These are phyloP conservation scores for Chytriomyces hyalinus DNA, from an alignment of 192 early-diverging fungal genomes.

Conservation along the genomic window DNA sequence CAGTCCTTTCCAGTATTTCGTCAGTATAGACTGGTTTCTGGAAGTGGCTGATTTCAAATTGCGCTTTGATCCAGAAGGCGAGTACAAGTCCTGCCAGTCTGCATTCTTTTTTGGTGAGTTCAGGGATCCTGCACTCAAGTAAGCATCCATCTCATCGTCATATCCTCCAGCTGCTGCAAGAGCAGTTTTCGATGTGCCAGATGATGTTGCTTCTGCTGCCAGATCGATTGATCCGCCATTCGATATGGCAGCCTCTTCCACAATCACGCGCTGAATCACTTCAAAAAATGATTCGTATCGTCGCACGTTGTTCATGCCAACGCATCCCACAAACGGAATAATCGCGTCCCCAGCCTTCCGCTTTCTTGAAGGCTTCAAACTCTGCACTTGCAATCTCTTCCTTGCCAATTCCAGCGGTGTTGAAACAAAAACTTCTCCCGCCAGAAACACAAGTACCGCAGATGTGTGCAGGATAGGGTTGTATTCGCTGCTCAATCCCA, in stretches of 20 bases:
- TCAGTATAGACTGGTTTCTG: slow-evolving; percentile 2
- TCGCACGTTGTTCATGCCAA: slow-evolving; percentile 39
- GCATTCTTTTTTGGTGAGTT: slow-evolving; percentile 30
- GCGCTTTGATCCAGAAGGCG: not conserved
- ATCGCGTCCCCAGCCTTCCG: slow-evolving; percentile 17
- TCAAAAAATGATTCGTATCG: slow-evolving; percentile 40
- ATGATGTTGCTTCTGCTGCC: not conserved
- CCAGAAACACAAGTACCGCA: slow-evolving; percentile 70
- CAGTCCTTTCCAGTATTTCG: slow-evolving; percentile 46
- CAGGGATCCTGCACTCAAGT: slow-evolving; percentile 1
- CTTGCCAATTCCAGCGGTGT: slow-evolving; percentile 88
- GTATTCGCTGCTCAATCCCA: slow-evolving; percentile 54
- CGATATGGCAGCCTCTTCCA: slow-evolving; percentile 45
- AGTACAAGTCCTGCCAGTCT: slow-evolving; percentile 38
- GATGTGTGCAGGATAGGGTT: slow-evolving; percentile 73
- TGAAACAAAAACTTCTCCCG: slow-evolving; percentile 74
- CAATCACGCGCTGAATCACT: slow-evolving; percentile 42
- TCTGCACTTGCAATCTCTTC: slow-evolving; percentile 82
- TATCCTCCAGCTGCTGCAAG: not conserved
- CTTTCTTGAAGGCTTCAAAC: slow-evolving; percentile 20
- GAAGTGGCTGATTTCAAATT: not conserved
- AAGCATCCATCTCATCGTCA: slow-evolving; percentile 23
- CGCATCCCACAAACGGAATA: slow-evolving; percentile 43
- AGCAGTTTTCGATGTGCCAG: slow-evolving; percentile 15
- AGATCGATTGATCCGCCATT: not conserved